Evolutionary conservation across 1,284 basidiomycete species (phyloP), one percentile per base, ranked within the genome.

Genomic region (Cutaneotrichosporon sp.): DNA sequence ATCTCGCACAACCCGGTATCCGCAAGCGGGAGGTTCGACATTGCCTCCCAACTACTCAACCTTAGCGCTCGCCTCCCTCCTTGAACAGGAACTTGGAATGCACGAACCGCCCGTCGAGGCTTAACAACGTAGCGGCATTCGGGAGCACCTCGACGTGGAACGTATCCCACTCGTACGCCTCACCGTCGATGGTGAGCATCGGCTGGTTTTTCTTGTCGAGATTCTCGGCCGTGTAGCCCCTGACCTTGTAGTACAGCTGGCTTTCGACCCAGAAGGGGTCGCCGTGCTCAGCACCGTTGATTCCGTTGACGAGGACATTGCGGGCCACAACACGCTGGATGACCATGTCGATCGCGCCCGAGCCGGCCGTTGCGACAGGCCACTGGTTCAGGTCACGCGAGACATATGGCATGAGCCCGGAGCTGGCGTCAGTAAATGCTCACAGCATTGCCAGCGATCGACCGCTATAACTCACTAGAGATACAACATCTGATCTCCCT

Each of bases 111-210:
- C 88, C 87, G 54, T 83, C 76, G 37, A 84, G 81, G 64, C 85
- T 87, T 17, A 91, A 72, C 14, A 90, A 71, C 0, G 82, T 85
- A 16, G 82, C 89, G 16, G 88, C 72, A 5, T 82, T 80, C 22
- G 80, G 79, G 61, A 89, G 82, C 5, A 89, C 84, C 70, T 96
- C 88, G 5, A 96, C 86, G 62, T 90, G 84, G 70, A 86, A 92
- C 51, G 85, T 81, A 62, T 85, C 80, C 63, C 88, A 89, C 1
- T 86, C 85, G 64, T 84, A 87, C 14, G 76, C 72, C 75, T 97
- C 93, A 16, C 93, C 93, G 66, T 97, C 93, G 33, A 76, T 67
- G 11, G 72, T 69, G 39, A 71, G 63, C 8, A 57, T 53, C 12
- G 58, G 58, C 77, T 89, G 71, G 59, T 77, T 75, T 3, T 83